Evolutionary conservation across 2,329 filamentous ascomycete species (phyloP), one percentile per base, ranked within the genome.

Genomic region (Sclerotinia nivalis): DNA sequence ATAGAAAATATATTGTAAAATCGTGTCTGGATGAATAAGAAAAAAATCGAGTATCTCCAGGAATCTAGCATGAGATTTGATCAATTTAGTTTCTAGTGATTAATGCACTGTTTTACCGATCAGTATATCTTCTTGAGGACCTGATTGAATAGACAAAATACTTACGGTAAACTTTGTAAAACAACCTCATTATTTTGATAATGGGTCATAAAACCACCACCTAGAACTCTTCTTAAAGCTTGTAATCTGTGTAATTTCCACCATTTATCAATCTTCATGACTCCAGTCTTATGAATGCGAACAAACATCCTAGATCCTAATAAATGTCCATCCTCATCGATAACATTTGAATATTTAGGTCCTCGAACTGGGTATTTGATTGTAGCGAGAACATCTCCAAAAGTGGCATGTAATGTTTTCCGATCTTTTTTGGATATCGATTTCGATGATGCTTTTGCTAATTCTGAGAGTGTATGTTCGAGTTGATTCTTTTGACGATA

Each of bases 181-280:
- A 91, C 85, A 25, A 87, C 84, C 71, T 85, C 82, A 75, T 90
- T 90, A 58, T 83, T 81, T 76, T 88, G 84, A 76, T 89, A 90
- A 79, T 91, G 88, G 65, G 83, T 83, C 59, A 88, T 79, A 73
- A 91, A 89, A 0, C 88, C 88, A 20, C 86, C 85, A 70, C 87
- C 86, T 54, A 92, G 80, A 43, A 89, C 80, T 52, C 89, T 80
- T 75, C 87, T 84, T 67, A 92, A 79, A 4, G 85, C 85, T 71
- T 88, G 86, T 65, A 91, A 79, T 43, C 89, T 83, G 74, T 88
- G 83, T 74, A 91, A 81, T 79, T 92, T 92, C 90, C 90, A 92
- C 90, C 90, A 93, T 73, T 86, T 85, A 78, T 92, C 89, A 65
- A 92, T 87, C 65, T 82, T 84, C 82, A 92, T 86, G 67, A 85